These are phyloP conservation scores for Barnettozyma vustinii DNA, from an alignment of 805 yeast genomes.

Conservation along the genomic window DNA sequence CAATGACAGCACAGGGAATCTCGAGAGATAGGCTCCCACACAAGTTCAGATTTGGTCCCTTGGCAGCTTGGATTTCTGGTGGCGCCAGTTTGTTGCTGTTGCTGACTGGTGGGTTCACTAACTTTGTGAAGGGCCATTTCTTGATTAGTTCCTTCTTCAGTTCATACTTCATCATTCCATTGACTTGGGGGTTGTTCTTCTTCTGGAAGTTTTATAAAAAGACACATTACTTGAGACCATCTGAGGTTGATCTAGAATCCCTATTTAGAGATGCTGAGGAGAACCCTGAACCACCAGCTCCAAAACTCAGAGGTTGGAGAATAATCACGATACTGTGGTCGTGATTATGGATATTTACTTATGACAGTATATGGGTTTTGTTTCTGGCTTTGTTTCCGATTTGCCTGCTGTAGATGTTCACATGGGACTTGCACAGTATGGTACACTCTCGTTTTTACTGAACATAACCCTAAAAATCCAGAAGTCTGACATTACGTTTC, in stretches of 20 bases:
- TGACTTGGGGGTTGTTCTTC: slow-evolving; percentile 24
- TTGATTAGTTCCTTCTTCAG: slow-evolving; percentile 4
- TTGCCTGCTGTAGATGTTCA: too few relatives aligned
- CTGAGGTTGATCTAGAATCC: slow-evolving; percentile 36
- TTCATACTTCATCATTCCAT: slow-evolving; percentile 19
- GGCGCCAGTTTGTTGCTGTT: slow-evolving; percentile 23
- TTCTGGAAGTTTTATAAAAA: slow-evolving; percentile 30
- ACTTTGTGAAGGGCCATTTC: slow-evolving; percentile 29
- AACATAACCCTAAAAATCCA: too few relatives aligned
- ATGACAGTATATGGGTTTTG: too few relatives aligned
- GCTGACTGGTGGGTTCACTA: slow-evolving; percentile 31
- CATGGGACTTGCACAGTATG: too few relatives aligned
- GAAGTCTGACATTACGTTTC: too few relatives aligned
- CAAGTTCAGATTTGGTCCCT: slow-evolving; percentile 22
- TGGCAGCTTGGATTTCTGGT: slow-evolving; percentile 29
- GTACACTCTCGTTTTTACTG: too few relatives aligned
- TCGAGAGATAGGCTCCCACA: slow-evolving; percentile 28
- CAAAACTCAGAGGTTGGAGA: slow-evolving; percentile 13
- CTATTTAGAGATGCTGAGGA: slow-evolving; percentile 25
- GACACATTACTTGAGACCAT: slow-evolving; percentile 28
- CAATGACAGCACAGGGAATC: slow-evolving; percentile 36
- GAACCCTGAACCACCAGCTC: slow-evolving; percentile 23
- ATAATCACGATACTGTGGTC: slow-evolving; percentile 12
- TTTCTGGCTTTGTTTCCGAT: too few relatives aligned
- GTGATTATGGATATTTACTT: not conserved